These are phyloP conservation scores for Bruguiera hainesii DNA, from an alignment of 441 rosid genomes.

Conservation along the genomic window DNA sequence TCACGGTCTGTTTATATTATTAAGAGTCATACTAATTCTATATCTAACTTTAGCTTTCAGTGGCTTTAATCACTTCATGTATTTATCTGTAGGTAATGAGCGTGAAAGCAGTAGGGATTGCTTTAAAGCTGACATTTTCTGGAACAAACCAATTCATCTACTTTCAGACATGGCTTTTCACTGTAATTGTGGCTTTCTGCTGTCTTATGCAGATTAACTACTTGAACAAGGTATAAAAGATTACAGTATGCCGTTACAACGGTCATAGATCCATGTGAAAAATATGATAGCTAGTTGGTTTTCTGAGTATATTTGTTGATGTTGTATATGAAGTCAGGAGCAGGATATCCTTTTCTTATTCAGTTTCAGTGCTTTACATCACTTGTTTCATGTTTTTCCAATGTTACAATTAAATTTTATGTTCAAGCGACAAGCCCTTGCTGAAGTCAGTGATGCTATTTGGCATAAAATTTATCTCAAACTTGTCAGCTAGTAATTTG, in stretches of 20 bases:
- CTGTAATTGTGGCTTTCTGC: slow-evolving; percentile 43
- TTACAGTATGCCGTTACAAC: background rate
- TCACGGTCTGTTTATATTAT: slow-evolving; percentile 50
- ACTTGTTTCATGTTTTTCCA: background rate
- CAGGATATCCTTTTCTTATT: too few species aligned
- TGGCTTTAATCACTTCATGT: background rate
- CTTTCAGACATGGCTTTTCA: slow-evolving; percentile 77
- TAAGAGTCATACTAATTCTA: background rate
- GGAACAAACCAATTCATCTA: slow-evolving; percentile 76
- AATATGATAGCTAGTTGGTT: too few species aligned
- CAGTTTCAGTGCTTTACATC: too few species aligned
- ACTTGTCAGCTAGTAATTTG: too few species aligned
- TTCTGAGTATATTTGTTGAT: too few species aligned
- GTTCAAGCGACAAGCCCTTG: background rate
- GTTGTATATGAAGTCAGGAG: too few species aligned
- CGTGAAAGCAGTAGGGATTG: slow-evolving; percentile 86
- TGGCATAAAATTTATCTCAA: background rate
- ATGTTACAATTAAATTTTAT: too few species aligned
- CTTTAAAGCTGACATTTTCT: slow-evolving; percentile 68
- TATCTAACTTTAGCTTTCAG: background rate
- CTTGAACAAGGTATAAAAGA: slow-evolving; percentile 79
- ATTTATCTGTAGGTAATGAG: slow-evolving; percentile 65
- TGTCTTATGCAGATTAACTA: slow-evolving; percentile 71
- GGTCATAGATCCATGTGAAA: too few species aligned
- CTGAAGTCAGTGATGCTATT: background rate